phyloP scores from a whole-genome alignment of 495 filamentous ascomycete genomes.

The Daldinia loculata region DNA sequence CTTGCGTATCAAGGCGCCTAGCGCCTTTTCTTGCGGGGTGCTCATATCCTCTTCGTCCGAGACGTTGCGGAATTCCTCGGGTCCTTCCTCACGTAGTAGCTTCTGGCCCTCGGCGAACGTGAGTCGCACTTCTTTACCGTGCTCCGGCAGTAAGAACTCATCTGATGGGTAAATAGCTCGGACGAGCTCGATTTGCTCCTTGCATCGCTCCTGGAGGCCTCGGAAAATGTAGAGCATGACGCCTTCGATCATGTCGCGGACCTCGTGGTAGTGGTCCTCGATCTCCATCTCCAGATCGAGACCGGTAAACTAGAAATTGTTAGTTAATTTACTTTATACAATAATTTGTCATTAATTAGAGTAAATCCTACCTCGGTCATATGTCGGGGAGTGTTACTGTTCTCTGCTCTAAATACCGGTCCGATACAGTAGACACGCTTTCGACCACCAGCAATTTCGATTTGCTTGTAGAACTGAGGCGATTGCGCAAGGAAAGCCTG shows the following conservation, averaged over 20 bases:
- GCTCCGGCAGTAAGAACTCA: constrained; percentile 56
- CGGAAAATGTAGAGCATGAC: constrained; percentile 91
- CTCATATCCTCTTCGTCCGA: constrained; percentile 80
- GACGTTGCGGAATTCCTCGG: constrained; percentile 71
- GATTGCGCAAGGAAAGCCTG: constrained; percentile 84
- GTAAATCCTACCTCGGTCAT: constrained; percentile 73
- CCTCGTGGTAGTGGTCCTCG: constrained; percentile 86
- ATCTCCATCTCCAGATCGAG: constrained; percentile 99
- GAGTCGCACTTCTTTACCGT: constrained; percentile 81
- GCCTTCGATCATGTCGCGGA: constrained; percentile 78
- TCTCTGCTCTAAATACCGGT: constrained; percentile 95
- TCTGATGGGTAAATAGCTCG: constrained; percentile 67
- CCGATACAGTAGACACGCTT: constrained; percentile 89
- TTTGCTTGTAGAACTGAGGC: constrained; percentile 96
- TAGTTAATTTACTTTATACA: background rate
- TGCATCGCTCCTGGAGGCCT: constrained; percentile 72
- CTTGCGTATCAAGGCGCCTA: constrained; percentile 82
- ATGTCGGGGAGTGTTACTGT: constrained; percentile 94
- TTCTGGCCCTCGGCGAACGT: constrained; percentile 87
- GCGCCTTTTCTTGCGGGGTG: constrained; percentile 87
- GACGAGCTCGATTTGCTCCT: constrained; percentile 75
- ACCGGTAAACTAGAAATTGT: constrained; percentile 73
- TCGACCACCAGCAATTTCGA: constrained; percentile 92
- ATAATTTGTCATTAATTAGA: no score
- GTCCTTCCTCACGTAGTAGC: constrained; percentile 81